Evolutionary conservation across 2,329 filamentous ascomycete species (phyloP).

Genomic region (Whalleya microplaca): DNA sequence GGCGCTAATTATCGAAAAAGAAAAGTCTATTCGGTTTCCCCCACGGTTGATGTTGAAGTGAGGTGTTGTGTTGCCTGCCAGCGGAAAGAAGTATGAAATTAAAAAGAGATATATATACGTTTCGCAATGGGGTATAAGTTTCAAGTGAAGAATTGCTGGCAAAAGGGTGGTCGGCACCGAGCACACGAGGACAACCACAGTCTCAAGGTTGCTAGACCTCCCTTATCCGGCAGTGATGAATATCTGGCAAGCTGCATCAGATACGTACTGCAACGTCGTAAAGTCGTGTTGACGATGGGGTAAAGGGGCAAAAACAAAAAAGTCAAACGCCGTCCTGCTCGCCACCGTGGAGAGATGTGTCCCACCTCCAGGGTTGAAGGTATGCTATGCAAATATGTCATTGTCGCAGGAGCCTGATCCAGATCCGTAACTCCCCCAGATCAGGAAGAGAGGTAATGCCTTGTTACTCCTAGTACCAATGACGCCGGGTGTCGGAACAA

Average conservation of each 20-base stretch:
- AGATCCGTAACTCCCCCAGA: constrained; percentile 21
- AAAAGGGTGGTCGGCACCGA: constrained; percentile 27
- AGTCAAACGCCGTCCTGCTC: constrained; percentile 33
- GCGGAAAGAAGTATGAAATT: constrained; percentile 25
- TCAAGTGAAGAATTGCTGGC: constrained; percentile 18
- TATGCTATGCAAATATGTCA: constrained; percentile 32
- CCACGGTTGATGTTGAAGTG: constrained; percentile 29
- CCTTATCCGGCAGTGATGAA: constrained; percentile 16
- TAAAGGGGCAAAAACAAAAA: constrained; percentile 20
- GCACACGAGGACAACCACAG: constrained; percentile 30
- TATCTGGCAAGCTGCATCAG: constrained; percentile 15
- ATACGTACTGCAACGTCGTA: constrained; percentile 27
- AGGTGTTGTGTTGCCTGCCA: constrained; percentile 26
- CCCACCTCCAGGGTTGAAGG: constrained; percentile 30
- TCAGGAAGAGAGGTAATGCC: constrained; percentile 19
- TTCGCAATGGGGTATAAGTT: constrained; percentile 30
- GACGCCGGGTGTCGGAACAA: constrained; percentile 31
- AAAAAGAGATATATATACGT: constrained; percentile 32
- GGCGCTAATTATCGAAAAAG: constrained; percentile 7
- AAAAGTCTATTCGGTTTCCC: constrained; percentile 10
- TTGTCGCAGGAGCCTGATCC: constrained; percentile 22
- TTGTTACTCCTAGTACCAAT: constrained; percentile 24
- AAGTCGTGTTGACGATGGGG: constrained; percentile 27
- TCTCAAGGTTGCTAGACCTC: constrained; percentile 30
- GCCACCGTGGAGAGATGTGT: constrained; percentile 27